Evolutionary conservation across 768 basidiomycete species (phyloP).

Genomic region (Boletus fagicola): DNA sequence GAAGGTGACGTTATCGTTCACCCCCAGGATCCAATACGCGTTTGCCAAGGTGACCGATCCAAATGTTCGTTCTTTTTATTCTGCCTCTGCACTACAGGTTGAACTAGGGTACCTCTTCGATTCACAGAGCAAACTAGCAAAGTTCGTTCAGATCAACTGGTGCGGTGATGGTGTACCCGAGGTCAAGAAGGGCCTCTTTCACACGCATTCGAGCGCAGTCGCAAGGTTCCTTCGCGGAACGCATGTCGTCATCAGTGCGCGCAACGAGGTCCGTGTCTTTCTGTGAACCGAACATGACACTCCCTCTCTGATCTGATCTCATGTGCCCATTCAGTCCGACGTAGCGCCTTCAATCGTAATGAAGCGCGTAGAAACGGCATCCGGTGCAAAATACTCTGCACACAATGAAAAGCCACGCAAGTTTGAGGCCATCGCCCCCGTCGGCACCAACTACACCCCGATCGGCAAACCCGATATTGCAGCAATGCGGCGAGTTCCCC

Average conservation of each 20-base stretch:
- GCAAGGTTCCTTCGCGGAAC: slow-evolving; percentile 76
- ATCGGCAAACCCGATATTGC: slow-evolving; percentile 72
- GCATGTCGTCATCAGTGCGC: slow-evolving; percentile 83
- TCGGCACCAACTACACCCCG: slow-evolving; percentile 74
- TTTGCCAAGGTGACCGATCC: slow-evolving; percentile 84
- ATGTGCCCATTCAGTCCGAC: slow-evolving; percentile 53
- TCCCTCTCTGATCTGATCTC: neutral
- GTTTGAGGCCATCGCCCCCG: slow-evolving; percentile 77
- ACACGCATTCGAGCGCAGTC: slow-evolving; percentile 81
- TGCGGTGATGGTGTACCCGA: slow-evolving; percentile 96
- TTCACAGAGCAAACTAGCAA: slow-evolving; percentile 71
- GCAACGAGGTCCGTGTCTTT: slow-evolving; percentile 66
- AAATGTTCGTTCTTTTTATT: slow-evolving; percentile 52
- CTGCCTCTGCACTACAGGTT: neutral
- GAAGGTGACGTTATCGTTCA: slow-evolving; percentile 3
- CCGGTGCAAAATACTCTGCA: slow-evolving; percentile 85
- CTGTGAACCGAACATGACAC: neutral
- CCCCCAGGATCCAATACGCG: slow-evolving; percentile 84
- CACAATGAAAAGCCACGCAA: slow-evolving; percentile 76
- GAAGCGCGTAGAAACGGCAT: slow-evolving; percentile 82
- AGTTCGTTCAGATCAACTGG: slow-evolving; percentile 97
- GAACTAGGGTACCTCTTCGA: neutral
- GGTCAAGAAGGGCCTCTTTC: slow-evolving; percentile 88
- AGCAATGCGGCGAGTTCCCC: slow-evolving; percentile 49
- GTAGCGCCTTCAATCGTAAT: slow-evolving; percentile 78